A percentile compares a stretch with the other conserved stretches of the same genome.
Conservation (phyloP, 495 filamentous ascomycete species). For the Bacidia gigantensis region DNA sequence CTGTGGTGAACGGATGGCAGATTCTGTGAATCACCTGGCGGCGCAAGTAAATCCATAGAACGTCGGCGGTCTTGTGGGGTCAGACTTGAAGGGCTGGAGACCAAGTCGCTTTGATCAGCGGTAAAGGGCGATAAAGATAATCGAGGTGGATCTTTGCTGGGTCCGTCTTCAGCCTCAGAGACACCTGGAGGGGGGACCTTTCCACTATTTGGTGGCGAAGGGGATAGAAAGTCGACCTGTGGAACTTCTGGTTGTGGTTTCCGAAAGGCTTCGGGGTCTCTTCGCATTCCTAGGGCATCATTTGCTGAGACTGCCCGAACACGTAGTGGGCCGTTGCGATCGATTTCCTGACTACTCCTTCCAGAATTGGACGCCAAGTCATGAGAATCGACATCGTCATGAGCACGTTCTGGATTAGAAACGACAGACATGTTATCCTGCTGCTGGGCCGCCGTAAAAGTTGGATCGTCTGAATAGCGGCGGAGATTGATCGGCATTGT, state of each 20-base stretch:
- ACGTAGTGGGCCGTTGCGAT: slow-evolving; percentile 24
- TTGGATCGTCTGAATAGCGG: slow-evolving; percentile 56
- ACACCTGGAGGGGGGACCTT: neutral
- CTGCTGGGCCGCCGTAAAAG: slow-evolving; percentile 30
- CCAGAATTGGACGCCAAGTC: slow-evolving; percentile 21
- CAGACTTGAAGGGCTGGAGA: slow-evolving; percentile 16
- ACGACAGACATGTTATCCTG: slow-evolving; percentile 36
- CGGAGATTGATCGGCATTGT: slow-evolving; percentile 52
- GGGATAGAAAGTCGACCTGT: slow-evolving; percentile 12
- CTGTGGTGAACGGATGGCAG: neutral
- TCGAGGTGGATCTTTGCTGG: slow-evolving; percentile 4
- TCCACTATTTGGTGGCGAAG: slow-evolving; percentile 9
- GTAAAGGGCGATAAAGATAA: slow-evolving; percentile 11
- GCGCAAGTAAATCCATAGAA: slow-evolving; percentile 14
- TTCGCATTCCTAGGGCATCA: slow-evolving; percentile 34
- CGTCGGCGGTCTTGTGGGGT: slow-evolving; percentile 2
- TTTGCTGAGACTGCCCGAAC: slow-evolving; percentile 55
- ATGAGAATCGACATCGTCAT: slow-evolving; percentile 15
- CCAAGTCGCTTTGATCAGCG: slow-evolving; percentile 12
- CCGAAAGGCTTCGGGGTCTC: slow-evolving; percentile 26
- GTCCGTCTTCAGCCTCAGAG: slow-evolving; percentile 4
- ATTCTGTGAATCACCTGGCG: slow-evolving; percentile 5
- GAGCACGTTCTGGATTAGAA: slow-evolving; percentile 31
- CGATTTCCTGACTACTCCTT: slow-evolving; percentile 21
- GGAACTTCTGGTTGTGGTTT: slow-evolving; percentile 13